A percentile compares a stretch with the other conserved stretches of the same genome.
phyloP scores from a whole-genome alignment of 2,329 filamentous ascomycete species.

The Uncinocarpus reesii region DNA sequence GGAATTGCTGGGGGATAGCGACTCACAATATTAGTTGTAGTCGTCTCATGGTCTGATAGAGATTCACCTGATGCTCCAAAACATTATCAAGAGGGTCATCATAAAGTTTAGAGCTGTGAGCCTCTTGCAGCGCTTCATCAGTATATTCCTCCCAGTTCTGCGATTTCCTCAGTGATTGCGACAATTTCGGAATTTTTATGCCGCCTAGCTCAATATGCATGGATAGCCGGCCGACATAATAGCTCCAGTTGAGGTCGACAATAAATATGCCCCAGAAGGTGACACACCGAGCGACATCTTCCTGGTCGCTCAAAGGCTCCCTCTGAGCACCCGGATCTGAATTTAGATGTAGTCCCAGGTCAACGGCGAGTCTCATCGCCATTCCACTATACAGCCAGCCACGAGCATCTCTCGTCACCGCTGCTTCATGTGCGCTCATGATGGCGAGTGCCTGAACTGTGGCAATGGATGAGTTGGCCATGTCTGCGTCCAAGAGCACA shows the following conservation, averaged over 20 bases:
- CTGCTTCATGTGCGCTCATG: conserved; percentile 31
- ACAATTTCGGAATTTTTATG: conserved; percentile 13
- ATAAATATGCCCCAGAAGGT: conserved; percentile 28
- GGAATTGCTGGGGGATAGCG: not conserved
- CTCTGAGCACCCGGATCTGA: conserved; percentile 20
- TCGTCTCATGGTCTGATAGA: conserved; percentile 15
- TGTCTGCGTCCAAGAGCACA: conserved; percentile 29
- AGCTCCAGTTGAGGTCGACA: conserved; percentile 21
- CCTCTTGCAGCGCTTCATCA: conserved; percentile 2
- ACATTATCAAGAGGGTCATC: conserved; percentile 14
- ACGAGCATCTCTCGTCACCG: conserved; percentile 27
- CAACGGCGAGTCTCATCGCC: conserved; percentile 28
- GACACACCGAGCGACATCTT: conserved; percentile 22
- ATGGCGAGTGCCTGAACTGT: conserved; percentile 34
- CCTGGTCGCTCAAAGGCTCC: conserved; percentile 19
- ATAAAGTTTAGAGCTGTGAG: conserved; percentile 1
- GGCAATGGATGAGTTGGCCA: conserved; percentile 34
- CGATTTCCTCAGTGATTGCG: not conserved
- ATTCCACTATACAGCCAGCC: conserved; percentile 33
- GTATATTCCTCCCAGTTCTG: conserved; percentile 10
- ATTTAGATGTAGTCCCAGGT: conserved; percentile 25
- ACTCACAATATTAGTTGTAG: conserved; percentile 18
- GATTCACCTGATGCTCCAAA: conserved; percentile 16
- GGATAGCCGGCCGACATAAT: conserved; percentile 16
- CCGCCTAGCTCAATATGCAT: conserved; percentile 15